These are phyloP conservation scores for Euclidium syriacum DNA, from an alignment of 345 rosid genomes.

Conservation along the genomic window DNA sequence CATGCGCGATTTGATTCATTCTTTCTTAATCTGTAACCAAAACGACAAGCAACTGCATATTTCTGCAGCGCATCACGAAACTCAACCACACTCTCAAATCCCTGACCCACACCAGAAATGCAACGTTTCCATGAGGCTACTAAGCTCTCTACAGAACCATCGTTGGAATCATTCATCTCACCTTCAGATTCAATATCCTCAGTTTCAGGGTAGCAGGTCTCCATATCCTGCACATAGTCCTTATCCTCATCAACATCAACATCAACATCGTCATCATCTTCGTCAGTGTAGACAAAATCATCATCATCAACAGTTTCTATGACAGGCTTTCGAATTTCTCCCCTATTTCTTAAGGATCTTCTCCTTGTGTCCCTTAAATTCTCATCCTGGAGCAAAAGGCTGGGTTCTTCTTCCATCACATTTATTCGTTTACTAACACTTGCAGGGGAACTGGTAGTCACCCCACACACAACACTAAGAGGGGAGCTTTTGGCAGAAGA, in stretches of 20 bases:
- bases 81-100: conserved; percentile 62
- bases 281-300: conserved; percentile 12
- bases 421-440: conserved; percentile 82
- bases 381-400: conserved; percentile 30
- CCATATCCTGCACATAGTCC: conserved; percentile 16
- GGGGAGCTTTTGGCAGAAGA: conserved; percentile 5
- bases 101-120: conserved; percentile 89
- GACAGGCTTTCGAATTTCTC: conserved; percentile 21
- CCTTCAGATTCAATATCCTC: conserved; percentile 17
- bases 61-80: conserved; percentile 85
- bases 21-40: conserved; percentile 70
- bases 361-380: conserved; percentile 35
- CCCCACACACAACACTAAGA: conserved; percentile 29
- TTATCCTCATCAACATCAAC: conserved; percentile 11
- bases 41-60: conserved; percentile 78
- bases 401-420: conserved; percentile 44
- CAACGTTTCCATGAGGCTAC: conserved; percentile 75
- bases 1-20: conserved; percentile 78
- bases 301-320: conserved; percentile 33
- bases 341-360: conserved; percentile 31
- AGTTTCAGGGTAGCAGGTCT: conserved; percentile 19
- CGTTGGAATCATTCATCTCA: conserved; percentile 21
- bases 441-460: conserved; percentile 58
- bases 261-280: conserved; percentile 19
- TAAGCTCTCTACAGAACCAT: conserved; percentile 38